phyloP scores from a whole-genome alignment of 169 alveolate species.

The Cryptosporidium muris region DNA sequence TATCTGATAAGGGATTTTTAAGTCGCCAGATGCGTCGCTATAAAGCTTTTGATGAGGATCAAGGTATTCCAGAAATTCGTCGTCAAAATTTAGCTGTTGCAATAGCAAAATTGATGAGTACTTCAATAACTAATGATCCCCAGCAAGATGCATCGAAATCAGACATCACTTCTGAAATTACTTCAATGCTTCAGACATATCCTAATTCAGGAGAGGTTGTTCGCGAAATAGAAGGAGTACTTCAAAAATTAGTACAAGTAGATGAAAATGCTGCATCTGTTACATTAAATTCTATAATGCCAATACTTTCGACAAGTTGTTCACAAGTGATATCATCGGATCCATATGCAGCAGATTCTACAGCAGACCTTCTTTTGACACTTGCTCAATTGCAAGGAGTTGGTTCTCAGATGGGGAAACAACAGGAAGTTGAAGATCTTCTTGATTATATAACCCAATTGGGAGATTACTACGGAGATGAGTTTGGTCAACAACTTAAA shows the following conservation, averaged over 20 bases:
- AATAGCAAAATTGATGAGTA: slow-evolving; percentile 19
- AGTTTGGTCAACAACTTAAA: slow-evolving; percentile 45
- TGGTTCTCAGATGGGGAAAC: slow-evolving; percentile 57
- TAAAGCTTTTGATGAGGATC: slow-evolving; percentile 65
- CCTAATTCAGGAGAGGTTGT: slow-evolving; percentile 43
- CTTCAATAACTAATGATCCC: slow-evolving; percentile 4
- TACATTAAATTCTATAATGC: slow-evolving; percentile 25
- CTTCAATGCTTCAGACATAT: slow-evolving; percentile 51
- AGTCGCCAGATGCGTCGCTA: slow-evolving; percentile 61
- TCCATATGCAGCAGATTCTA: slow-evolving; percentile 70
- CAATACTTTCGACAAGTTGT: slow-evolving; percentile 38
- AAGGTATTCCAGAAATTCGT: slow-evolving; percentile 24
- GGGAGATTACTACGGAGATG: slow-evolving; percentile 69
- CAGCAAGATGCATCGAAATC: slow-evolving; percentile 8
- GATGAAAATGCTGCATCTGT: slow-evolving; percentile 62
- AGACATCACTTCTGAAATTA: slow-evolving; percentile 40
- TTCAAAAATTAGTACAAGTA: slow-evolving; percentile 31
- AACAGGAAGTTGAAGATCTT: slow-evolving; percentile 36
- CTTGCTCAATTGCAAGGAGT: slow-evolving; percentile 62
- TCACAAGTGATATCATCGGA: slow-evolving; percentile 46
- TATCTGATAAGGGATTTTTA: slow-evolving; percentile 34
- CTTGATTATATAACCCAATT: slow-evolving; percentile 23
- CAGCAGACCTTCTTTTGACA: slow-evolving; percentile 36
- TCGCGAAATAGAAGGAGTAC: slow-evolving; percentile 24
- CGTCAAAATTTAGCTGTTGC: slow-evolving; percentile 46